Evolutionary conservation across 768 basidiomycete genomes (phyloP), one percentile per base, ranked within the genome.

Genomic region (Lactarius hengduanensis): DNA sequence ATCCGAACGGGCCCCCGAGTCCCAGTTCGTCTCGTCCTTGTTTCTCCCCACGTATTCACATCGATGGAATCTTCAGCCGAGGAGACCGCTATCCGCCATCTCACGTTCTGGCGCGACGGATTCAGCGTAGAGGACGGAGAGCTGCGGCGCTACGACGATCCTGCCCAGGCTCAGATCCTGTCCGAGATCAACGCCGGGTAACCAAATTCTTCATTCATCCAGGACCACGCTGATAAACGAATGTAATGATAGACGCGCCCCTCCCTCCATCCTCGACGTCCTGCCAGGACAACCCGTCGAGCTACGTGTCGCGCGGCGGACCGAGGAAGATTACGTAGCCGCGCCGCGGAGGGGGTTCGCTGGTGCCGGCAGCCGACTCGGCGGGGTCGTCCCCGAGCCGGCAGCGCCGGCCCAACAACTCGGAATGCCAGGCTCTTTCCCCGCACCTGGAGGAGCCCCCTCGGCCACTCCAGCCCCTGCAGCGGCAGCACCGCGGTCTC

Each of bases 101-200:
- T 98, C 53, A 95, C 90, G 0, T 92, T 98, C 78, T 98, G 96
- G 96, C 83, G 87, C 47, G 84, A 98, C 66, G 97, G 97, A 0
- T 98, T 97, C 77, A 88, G 88, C 57, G 84, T 98, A 55, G 92
- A 97, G 72, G 92, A 94, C 68, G 93, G 94, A 5, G 87, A 88
- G 36, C 79, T 98, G 62, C 84, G 91, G 83, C 80, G 83, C 26
- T 97, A 97, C 74, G 89, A 91, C 64, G 86, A 95, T 67, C 91
- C 92, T 0, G 80, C 79, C 20, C 87, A 94, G 69, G 80, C 84
- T 50, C 81, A 83, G 61, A 76, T 94, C 13, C 79, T 98, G 8
- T 80, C 81, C 1, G 87, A 92, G 65, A 91, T 98, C 69, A 87
- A 93, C 69, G 76, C 87, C 7, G 94, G 95, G 90, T 92, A 77